These are phyloP conservation scores for Abeoforma whisleri DNA, from an alignment of 78 protist species.

Conservation along the genomic window DNA sequence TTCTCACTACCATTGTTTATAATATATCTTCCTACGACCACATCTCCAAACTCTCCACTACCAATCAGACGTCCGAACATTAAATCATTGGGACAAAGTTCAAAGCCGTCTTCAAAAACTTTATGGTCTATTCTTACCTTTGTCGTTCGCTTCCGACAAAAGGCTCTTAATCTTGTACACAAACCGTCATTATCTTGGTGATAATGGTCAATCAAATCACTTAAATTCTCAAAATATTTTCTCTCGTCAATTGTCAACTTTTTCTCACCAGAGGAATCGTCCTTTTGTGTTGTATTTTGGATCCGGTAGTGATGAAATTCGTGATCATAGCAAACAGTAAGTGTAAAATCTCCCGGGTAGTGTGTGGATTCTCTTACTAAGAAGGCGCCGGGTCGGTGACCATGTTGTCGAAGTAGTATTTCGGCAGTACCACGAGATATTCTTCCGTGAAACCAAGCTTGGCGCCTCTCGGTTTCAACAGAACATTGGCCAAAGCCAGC, in stretches of 20 bases:
- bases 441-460: not conserved
- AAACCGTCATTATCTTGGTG: not conserved
- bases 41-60: conserved; percentile 32
- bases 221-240: not conserved
- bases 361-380: not conserved
- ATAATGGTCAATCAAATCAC: not conserved
- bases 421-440: not conserved
- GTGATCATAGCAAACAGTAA: not conserved
- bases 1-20: not conserved
- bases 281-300: not conserved
- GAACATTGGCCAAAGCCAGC: not conserved
- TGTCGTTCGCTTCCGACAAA: not conserved
- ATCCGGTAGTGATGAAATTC: not conserved
- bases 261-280: not conserved
- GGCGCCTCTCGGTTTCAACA: not conserved
- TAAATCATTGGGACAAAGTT: not conserved
- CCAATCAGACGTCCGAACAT: not conserved
- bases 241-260: not conserved
- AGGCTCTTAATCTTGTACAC: not conserved
- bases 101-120: not conserved
- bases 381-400: not conserved
- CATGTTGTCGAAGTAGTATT: not conserved
- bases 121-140: not conserved
- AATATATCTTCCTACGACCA: not conserved
- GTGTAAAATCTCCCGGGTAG: not conserved